Conservation (phyloP, 2,329 filamentous ascomycete species). For the Blastomyces silverae region DNA sequence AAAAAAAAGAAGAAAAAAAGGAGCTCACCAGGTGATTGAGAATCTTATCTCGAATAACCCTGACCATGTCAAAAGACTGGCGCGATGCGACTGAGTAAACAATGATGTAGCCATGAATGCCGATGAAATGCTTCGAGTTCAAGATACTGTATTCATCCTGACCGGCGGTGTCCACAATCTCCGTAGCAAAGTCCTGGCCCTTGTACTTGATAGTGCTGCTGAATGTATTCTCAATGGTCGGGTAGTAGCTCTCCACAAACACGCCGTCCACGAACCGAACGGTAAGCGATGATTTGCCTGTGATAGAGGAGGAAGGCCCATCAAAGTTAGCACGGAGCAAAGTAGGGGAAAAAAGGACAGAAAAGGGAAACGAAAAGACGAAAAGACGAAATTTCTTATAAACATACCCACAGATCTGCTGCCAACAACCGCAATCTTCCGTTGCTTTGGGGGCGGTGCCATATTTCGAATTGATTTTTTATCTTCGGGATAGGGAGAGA, state of each 20-base stretch:
- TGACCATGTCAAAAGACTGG: constrained; percentile 95
- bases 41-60: constrained; percentile 94
- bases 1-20: not conserved
- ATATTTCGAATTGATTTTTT: constrained; percentile 39
- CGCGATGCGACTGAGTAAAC: constrained; percentile 95
- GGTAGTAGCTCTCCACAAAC: constrained; percentile 98
- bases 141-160: constrained; percentile 99
- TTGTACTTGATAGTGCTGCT: constrained; percentile 91
- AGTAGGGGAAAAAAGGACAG: not conserved
- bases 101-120: constrained; percentile 97
- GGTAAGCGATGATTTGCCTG: constrained; percentile 95
- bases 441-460: constrained; percentile 70
- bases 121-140: constrained; percentile 98
- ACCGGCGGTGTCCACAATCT: constrained; percentile 97
- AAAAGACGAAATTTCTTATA: constrained; percentile 16
- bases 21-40: constrained; percentile 77
- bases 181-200: constrained; percentile 85
- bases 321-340: not conserved
- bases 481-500: not conserved
- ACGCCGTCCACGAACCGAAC: constrained; percentile 96
- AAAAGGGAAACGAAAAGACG: not conserved
- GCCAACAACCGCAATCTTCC: constrained; percentile 93
- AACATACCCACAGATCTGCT: constrained; percentile 78
- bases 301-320: not conserved
- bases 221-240: constrained; percentile 98